Evolutionary conservation across 176 grass and related monocot genomes (phyloP), one percentile per base, ranked within the genome.

Genomic region (Triticum turgidum): DNA sequence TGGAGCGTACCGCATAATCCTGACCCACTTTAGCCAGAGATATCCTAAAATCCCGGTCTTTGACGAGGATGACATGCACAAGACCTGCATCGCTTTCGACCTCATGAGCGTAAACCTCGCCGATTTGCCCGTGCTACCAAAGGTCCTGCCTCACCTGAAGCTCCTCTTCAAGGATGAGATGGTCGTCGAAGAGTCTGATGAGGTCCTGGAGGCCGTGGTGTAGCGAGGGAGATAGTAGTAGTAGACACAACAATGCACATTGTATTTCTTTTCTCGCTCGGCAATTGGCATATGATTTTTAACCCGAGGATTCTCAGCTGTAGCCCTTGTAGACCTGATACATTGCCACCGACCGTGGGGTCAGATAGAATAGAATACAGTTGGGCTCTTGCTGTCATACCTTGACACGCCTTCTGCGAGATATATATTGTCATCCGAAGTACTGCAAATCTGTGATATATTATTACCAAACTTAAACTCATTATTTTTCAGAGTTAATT

Each of bases 21-120:
- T 98, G 75, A 96, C 96, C 35, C 96, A 98, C 77, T 98, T 98
- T 35, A 96, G 96, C 88, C 93, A 98, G 90, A 92, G 96, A 85
- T 98, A 98, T 72, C 96, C 93, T 0, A 96, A 98, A 86, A 94
- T 98, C 67, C 96, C 96, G 8, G 88, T 98, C 20, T 87, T 98
- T 32, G 88, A 98, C 34, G 92, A 96, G 84, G 78, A 81, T 4
- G 88, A 98, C 35, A 93, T 92, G 89, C 82, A 90, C 59, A 98
- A 92, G 74, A 96, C 93, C 0, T 92, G 92, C 86, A 87, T 98
- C 2, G 96, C 96, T 9, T 98, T 98, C 39, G 92, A 98, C 76
- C 86, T 96, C 82, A 96, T 96, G 93, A 96, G 90, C 0, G 92
- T 94, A 12, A 98, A 96, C 79, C 84, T 98, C 0, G 87, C 85